phyloP scores from a whole-genome alignment of 2,329 filamentous ascomycete species.

The Gremmenia infestans region DNA sequence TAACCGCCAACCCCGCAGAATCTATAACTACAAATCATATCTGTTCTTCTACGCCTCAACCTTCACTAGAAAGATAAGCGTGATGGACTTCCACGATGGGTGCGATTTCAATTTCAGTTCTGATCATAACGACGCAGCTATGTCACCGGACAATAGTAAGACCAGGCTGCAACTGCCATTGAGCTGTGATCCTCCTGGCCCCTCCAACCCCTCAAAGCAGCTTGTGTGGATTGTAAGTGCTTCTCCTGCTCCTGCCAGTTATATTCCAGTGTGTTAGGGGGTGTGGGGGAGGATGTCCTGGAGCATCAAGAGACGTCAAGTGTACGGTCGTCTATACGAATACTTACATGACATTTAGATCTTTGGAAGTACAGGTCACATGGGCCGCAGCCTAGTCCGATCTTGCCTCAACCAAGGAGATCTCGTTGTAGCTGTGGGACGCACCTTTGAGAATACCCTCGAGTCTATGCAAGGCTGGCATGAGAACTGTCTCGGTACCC shows the following conservation, averaged over 20 bases:
- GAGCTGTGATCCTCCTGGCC: slow-evolving; percentile 79
- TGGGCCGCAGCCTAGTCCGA: slow-evolving; percentile 86
- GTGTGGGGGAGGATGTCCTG: background rate
- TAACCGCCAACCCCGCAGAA: background rate
- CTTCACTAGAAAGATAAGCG: too few relatives aligned
- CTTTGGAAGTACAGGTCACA: slow-evolving; percentile 95
- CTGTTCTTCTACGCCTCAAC: background rate
- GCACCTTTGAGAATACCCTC: slow-evolving; percentile 69
- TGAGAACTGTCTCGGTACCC: slow-evolving; percentile 67
- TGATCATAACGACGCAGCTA: slow-evolving; percentile 13
- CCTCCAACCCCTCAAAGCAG: slow-evolving; percentile 63
- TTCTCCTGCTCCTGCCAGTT: background rate
- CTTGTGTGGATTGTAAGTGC: slow-evolving; percentile 80
- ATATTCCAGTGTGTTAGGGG: background rate
- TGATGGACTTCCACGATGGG: slow-evolving; percentile 20
- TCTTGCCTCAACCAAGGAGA: slow-evolving; percentile 76
- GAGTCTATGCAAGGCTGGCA: slow-evolving; percentile 69
- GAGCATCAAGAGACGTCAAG: background rate
- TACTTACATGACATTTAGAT: slow-evolving; percentile 46
- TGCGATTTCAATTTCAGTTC: slow-evolving; percentile 4
- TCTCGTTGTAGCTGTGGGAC: slow-evolving; percentile 79
- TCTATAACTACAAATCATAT: background rate
- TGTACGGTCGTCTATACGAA: background rate
- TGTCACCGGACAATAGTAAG: slow-evolving; percentile 27
- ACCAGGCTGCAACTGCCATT: slow-evolving; percentile 62